Evolutionary conservation across 73 alveolate species (phyloP).

Genomic region (Paraurostyla sp.): DNA sequence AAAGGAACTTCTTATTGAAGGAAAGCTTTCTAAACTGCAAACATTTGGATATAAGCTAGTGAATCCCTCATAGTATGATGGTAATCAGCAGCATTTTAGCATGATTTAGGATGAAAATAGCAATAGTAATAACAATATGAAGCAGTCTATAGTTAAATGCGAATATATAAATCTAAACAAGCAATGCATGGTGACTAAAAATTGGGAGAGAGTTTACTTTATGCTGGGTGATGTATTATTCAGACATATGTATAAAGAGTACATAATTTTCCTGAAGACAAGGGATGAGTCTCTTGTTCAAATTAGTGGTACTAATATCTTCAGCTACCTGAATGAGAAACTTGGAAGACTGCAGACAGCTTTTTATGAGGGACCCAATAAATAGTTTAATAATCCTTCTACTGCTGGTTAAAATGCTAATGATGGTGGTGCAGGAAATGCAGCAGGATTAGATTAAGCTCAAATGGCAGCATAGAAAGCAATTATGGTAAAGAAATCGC

Average conservation of each 20-base stretch:
- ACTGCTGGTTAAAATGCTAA: not conserved
- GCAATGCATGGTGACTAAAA: slow-evolving; percentile 55
- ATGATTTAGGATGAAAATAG: not conserved
- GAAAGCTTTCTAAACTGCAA: slow-evolving; percentile 35
- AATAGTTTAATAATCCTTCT: not conserved
- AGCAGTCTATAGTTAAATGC: slow-evolving; percentile 17
- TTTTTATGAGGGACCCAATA: slow-evolving; percentile 33
- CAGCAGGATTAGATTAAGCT: not conserved
- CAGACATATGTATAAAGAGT: slow-evolving; percentile 59
- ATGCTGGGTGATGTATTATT: slow-evolving; percentile 61
- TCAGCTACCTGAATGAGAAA: slow-evolving; percentile 41
- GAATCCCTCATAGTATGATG: not conserved
- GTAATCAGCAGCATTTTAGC: not conserved
- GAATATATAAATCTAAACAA: slow-evolving; percentile 44
- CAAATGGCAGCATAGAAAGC: not conserved
- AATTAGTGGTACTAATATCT: slow-evolving; percentile 66
- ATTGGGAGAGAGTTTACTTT: slow-evolving; percentile 58
- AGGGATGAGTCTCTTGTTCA: slow-evolving; percentile 66
- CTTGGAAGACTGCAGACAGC: slow-evolving; percentile 53
- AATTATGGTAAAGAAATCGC: not conserved
- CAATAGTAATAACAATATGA: too few species aligned
- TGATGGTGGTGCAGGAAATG: not conserved
- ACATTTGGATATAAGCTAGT: slow-evolving; percentile 52
- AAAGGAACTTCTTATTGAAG: slow-evolving; percentile 36
- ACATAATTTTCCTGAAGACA: slow-evolving; percentile 62